phyloP scores from a whole-genome alignment of 768 basidiomycete species.

The Asterophora lycoperdoides region DNA sequence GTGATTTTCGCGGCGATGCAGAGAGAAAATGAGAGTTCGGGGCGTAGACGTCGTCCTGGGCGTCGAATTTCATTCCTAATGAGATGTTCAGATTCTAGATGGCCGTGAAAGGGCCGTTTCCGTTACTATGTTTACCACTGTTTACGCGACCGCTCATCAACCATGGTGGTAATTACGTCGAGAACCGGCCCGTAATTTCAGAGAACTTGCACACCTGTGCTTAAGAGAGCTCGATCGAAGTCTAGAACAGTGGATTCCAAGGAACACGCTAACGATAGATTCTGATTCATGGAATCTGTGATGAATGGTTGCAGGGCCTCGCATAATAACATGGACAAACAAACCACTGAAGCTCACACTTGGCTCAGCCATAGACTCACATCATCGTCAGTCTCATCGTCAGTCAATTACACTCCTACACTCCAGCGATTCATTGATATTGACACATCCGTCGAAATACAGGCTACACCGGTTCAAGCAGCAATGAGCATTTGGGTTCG shows the following conservation, averaged over 20 bases:
- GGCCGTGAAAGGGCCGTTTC: neutral
- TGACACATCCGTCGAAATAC: neutral
- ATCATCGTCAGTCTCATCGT: constrained; percentile 7
- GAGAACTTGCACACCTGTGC: constrained; percentile 8
- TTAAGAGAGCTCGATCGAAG: too few relatives aligned
- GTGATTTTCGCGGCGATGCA: constrained; percentile 31
- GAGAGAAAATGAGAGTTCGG: constrained; percentile 30
- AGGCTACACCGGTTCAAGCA: constrained; percentile 12
- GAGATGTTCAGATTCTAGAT: neutral
- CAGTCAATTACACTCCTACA: too few relatives aligned
- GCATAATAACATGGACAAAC: constrained; percentile 11
- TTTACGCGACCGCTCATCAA: constrained; percentile 19
- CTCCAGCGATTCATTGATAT: neutral
- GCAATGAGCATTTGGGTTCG: constrained; percentile 35
- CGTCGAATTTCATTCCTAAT: constrained; percentile 22
- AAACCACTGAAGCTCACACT: neutral
- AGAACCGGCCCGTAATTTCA: too few relatives aligned
- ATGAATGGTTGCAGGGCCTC: constrained; percentile 1
- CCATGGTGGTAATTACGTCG: neutral
- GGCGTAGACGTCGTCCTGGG: constrained; percentile 27
- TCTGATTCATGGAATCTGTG: neutral
- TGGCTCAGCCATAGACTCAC: neutral
- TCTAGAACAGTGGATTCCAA: too few relatives aligned
- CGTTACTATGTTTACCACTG: constrained; percentile 17
- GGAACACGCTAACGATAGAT: too few relatives aligned